Conservation (phyloP, 2,329 filamentous ascomycete species). For the Neodidymelliopsis sp. region DNA sequence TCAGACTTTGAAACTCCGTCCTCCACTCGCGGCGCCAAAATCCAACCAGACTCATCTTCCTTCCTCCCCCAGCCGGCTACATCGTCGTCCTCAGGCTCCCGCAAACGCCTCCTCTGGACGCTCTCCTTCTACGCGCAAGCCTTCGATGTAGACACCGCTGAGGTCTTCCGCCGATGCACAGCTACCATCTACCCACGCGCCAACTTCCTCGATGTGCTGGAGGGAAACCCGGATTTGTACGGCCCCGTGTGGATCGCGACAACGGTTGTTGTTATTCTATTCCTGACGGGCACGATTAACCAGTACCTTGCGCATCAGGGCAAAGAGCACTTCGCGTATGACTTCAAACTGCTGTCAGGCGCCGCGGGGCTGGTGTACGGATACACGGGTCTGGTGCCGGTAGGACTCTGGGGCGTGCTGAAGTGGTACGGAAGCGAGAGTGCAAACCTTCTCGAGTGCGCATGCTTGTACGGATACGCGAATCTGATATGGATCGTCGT, state of each 20-base stretch:
- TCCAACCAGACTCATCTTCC: conserved; percentile 52
- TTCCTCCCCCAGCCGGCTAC: conserved; percentile 48
- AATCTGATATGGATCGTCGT: conserved; percentile 98
- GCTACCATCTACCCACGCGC: conserved; percentile 88
- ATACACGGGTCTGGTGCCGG: conserved; percentile 82
- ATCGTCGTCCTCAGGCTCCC: conserved; percentile 34
- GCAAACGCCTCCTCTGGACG: conserved; percentile 90
- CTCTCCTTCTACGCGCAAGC: conserved; percentile 95
- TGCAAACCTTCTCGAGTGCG: conserved; percentile 93
- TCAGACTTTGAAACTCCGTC: conserved; percentile 72
- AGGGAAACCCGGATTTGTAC: conserved; percentile 96
- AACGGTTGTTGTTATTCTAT: conserved; percentile 93
- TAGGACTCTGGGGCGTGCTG: conserved; percentile 84
- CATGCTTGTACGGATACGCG: conserved; percentile 93
- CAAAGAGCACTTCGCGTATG: conserved; percentile 81
- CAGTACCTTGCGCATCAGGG: conserved; percentile 79
- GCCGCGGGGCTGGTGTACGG: conserved; percentile 94
- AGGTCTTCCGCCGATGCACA: conserved; percentile 85
- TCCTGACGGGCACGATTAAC: conserved; percentile 93
- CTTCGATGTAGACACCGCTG: conserved; percentile 96
- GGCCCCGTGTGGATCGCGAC: conserved; percentile 99
- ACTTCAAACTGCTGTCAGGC: conserved; percentile 87
- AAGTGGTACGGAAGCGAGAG: conserved; percentile 96
- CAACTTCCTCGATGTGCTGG: conserved; percentile 96
- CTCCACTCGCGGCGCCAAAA: conserved; percentile 57